Evolutionary conservation across 2,329 filamentous ascomycete genomes (phyloP).

Genomic region (Fusarium sublunatum): DNA sequence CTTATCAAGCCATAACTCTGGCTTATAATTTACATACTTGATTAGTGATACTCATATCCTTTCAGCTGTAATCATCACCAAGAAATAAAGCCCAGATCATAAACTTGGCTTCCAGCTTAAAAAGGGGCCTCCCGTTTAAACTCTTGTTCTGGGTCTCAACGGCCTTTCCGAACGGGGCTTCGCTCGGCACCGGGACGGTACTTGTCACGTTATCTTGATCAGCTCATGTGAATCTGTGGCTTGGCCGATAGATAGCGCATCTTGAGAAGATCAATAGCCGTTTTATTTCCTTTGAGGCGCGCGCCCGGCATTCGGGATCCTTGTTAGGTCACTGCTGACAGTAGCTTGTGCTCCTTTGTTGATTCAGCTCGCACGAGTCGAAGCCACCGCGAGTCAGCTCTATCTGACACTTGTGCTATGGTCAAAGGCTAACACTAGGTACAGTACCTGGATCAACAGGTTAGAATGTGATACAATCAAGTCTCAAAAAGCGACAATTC

Average conservation of each 20-base stretch:
- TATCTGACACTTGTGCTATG: constrained; percentile 28
- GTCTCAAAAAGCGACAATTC: neutral
- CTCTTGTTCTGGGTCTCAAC: constrained; percentile 23
- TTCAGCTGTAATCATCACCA: constrained; percentile 1
- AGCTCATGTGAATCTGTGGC: constrained; percentile 30
- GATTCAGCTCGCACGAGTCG: constrained; percentile 30
- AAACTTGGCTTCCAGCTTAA: constrained; percentile 5
- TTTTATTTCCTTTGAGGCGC: constrained; percentile 8
- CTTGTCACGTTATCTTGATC: constrained; percentile 42
- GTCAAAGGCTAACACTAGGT: neutral
- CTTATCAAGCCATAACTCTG: neutral
- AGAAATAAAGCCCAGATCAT: constrained; percentile 4
- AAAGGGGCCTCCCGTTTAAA: constrained; percentile 21
- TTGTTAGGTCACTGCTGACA: constrained; percentile 3
- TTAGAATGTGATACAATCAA: no score
- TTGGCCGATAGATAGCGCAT: constrained; percentile 1
- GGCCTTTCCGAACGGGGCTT: constrained; percentile 42
- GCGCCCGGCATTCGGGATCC: constrained; percentile 38
- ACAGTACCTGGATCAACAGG: neutral
- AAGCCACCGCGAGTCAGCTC: constrained; percentile 42
- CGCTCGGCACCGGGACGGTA: constrained; percentile 43
- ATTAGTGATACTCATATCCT: neutral
- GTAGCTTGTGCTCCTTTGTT: constrained; percentile 1
- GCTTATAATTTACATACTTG: neutral
- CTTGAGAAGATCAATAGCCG: neutral